phyloP scores from a whole-genome alignment of 768 basidiomycete genomes.

The Lactarius tabidus region DNA sequence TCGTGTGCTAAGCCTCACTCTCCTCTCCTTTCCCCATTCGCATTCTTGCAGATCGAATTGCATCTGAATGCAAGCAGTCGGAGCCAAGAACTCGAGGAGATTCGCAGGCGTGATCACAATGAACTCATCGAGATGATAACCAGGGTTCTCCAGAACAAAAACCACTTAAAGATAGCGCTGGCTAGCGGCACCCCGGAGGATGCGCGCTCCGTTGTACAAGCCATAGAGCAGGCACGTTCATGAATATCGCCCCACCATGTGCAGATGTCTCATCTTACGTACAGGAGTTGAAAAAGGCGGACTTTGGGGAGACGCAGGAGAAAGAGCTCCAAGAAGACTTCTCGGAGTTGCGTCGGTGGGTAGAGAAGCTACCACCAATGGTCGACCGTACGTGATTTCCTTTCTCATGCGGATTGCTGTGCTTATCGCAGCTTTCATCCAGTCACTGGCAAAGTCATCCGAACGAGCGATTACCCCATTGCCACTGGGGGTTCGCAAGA shows the following conservation, averaged over 20 bases:
- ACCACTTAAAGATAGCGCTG: conserved; percentile 10
- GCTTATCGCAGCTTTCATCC: not conserved
- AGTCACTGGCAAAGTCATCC: conserved; percentile 17
- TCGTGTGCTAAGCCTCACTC: not conserved
- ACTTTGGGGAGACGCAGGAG: conserved; percentile 18
- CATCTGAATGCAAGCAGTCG: conserved; percentile 12
- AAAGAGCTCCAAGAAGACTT: conserved; percentile 22
- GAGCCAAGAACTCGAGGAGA: conserved; percentile 19
- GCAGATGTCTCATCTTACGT: not conserved
- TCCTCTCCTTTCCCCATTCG: not conserved
- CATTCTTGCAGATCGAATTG: conserved; percentile 11
- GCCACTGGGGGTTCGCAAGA: conserved; percentile 20
- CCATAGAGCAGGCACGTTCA: conserved; percentile 23
- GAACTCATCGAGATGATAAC: conserved; percentile 22
- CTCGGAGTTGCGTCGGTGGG: conserved; percentile 18
- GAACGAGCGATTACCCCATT: conserved; percentile 16
- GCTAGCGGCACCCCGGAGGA: conserved; percentile 12
- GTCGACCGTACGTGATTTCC: conserved; percentile 19
- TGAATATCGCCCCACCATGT: not conserved
- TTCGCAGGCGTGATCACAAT: conserved; percentile 22
- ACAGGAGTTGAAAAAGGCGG: conserved; percentile 15
- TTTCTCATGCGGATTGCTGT: not conserved
- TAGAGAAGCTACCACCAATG: conserved; percentile 22
- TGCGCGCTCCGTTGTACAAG: conserved; percentile 14
- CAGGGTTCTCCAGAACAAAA: conserved; percentile 12